Base-by-base conservation (phyloP, 257 asterid species). In the Gentiana dahurica region DNA sequence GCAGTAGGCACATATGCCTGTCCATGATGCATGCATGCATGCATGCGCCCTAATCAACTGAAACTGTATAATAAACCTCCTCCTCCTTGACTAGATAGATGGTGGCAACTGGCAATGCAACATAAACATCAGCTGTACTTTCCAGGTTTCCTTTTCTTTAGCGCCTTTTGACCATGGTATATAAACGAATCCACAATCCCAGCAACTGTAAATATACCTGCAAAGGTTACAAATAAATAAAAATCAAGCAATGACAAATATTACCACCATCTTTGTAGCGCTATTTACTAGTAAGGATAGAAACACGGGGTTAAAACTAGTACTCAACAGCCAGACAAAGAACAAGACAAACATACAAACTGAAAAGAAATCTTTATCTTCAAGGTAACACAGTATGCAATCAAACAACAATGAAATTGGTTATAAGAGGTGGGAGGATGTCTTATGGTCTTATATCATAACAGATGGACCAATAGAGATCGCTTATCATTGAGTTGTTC, bases 191-290 rank as follows among this genome's bases (percentile, higher is more conserved):
- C 98, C 56, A 88, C 75, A 57, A 92, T 85, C 59, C 98, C 98
- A 24, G 98, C 97, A 58, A 92, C 90, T 4, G 98, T 86, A 66
- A 87, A 92, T 46, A 81, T 69, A 58, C 98, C 98, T 92, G 81
- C 39, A 61, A 36, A 34, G 7, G 12, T 51, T 10, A n/a, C 2
- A n/a, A 33, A 10, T 38, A 49, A 6, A 7, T 54, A 38, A 33
- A 3, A 50, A 8, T 24, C 24, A 24, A 24, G 24, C 24, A 24
- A 4, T 7, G 9, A 57, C 8, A 12, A 8, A 41, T 3, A 32
- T 3, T 13, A 3, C 33, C 4, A 0, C 24, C 24, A 24, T 24
- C 24, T 24, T 24, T 24, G 24, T 24, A 24, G 24, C 24, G 24
- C 24, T 41, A 41, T 5, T 2, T 5, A 41, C 64, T 36, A 36